Base-by-base conservation (phyloP, 1,284 basidiomycete species). In the Serendipita sp. region DNA sequence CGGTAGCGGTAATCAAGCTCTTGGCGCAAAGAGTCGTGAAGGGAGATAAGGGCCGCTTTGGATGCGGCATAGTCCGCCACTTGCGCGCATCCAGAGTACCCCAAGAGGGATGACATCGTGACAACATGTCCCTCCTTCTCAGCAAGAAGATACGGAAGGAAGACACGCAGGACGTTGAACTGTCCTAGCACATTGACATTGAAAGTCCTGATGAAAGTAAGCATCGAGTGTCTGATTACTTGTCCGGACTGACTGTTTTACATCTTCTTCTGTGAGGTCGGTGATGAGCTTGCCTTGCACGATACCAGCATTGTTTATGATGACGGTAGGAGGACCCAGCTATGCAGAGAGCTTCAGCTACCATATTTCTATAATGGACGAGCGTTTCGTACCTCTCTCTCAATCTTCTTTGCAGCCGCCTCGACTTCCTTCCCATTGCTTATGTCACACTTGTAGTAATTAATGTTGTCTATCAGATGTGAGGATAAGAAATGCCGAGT, bases 281-380 rank as follows among this genome's bases (percentile, higher is more conserved):
- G 93, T 74, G 29, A 98, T 75, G 0, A 86, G 76, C 70, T 92
- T 93, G 34, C 93, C 93, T 73, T 93, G 87, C 35, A 91, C 90
- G 62, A 97, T 83, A n/a, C 93, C 95, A 0, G 95, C 95, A 70
- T 97, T 98, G 75, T 98, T 98, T 69, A 99, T 78, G 13, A 99
- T 74, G 35, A 98, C 81, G 0, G 95, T 95, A 1, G 93, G 90
- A 62, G 88, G 79, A 3, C 93, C 93, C 62, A 94, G 77, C 89
- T 93, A 68, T 30, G 2, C 60, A 50, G 58, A 34, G 43, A 2
- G 53, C 61, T 26, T 63, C 60, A 58, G 10, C 22, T 1, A 3
- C 15, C 4, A 47, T 49, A 41, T 38, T 2, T 10, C 17, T n/a
- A 10, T 8, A 35, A 42, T 3, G 26, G 38, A 65, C 65, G 61